Conservation (phyloP, 176 grass and related monocot genomes). For the Poa annua region DNA sequence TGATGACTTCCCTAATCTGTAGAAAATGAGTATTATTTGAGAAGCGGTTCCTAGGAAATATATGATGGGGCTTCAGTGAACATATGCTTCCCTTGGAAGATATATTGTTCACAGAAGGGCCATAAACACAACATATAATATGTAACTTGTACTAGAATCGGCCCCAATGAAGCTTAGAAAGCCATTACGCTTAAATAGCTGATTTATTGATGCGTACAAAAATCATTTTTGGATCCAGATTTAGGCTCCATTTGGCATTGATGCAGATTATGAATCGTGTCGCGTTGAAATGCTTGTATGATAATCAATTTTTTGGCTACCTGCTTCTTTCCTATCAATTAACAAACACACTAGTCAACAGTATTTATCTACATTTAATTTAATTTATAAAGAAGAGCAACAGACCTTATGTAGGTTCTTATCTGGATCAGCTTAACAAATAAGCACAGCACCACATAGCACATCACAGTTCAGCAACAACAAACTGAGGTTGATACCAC, state of each 20-base stretch:
- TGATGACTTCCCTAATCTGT: conserved; percentile 19
- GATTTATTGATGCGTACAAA: neutral
- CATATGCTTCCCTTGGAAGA: conserved; percentile 14
- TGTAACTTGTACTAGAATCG: conserved; percentile 7
- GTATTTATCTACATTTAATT: conserved; percentile 24
- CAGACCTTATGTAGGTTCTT: neutral
- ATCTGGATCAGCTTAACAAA: conserved; percentile 1
- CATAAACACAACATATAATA: neutral
- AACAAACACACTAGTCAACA: neutral
- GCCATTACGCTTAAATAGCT: neutral
- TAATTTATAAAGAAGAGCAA: neutral
- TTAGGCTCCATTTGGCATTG: neutral
- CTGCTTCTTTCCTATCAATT: conserved; percentile 1
- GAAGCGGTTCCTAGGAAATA: conserved; percentile 22
- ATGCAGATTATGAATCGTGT: neutral
- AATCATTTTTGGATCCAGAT: neutral
- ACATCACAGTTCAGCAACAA: neutral
- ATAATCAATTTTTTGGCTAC: neutral
- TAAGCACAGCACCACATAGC: neutral
- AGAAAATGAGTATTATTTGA: conserved; percentile 10
- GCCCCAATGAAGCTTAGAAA: conserved; percentile 4
- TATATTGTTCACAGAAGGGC: neutral
- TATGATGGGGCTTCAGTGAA: neutral
- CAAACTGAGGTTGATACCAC: neutral
- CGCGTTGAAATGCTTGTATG: neutral